Evolutionary conservation across 2,329 filamentous ascomycete species (phyloP).

Genomic region (Monosporascus sp.): DNA sequence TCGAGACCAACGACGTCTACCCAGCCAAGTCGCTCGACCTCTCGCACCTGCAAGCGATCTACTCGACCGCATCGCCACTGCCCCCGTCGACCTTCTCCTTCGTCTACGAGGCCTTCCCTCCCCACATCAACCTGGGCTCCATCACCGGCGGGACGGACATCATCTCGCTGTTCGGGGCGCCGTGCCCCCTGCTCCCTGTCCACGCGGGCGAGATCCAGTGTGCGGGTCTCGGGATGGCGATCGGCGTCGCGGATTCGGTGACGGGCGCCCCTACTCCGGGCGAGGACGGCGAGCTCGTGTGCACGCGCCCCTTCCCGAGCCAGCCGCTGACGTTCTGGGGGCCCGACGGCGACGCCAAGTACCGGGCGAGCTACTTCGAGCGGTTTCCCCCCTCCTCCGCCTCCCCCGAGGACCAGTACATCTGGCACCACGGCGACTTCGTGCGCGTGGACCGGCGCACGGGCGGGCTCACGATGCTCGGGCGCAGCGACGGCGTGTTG

Average conservation of each 20-base stretch:
- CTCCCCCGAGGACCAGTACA: conserved; percentile 11
- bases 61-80: conserved; percentile 88
- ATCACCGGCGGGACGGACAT: conserved; percentile 98
- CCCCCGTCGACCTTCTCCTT: conserved; percentile 91
- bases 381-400: conserved; percentile 58
- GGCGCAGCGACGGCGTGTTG: conserved; percentile 84
- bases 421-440: conserved; percentile 97
- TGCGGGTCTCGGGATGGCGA: conserved; percentile 74
- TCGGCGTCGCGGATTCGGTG: conserved; percentile 54
- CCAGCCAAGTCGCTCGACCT: conserved; percentile 56
- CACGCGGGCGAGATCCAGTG: conserved; percentile 72
- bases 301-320: conserved; percentile 79
- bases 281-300: conserved; percentile 83
- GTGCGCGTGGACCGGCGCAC: conserved; percentile 65
- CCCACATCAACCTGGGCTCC: conserved; percentile 77
- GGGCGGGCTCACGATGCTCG: conserved; percentile 83
- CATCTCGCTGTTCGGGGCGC: conserved; percentile 87
- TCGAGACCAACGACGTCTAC: conserved; percentile 71
- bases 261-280: conserved; percentile 54
- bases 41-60: conserved; percentile 71
- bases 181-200: conserved; percentile 71
- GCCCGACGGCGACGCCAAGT: conserved; percentile 65
- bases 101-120: conserved; percentile 78
- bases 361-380: conserved; percentile 82
- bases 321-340: conserved; percentile 91